Base-by-base conservation (phyloP, 106 monocot genomes). In the Dendrobium catenatum region DNA sequence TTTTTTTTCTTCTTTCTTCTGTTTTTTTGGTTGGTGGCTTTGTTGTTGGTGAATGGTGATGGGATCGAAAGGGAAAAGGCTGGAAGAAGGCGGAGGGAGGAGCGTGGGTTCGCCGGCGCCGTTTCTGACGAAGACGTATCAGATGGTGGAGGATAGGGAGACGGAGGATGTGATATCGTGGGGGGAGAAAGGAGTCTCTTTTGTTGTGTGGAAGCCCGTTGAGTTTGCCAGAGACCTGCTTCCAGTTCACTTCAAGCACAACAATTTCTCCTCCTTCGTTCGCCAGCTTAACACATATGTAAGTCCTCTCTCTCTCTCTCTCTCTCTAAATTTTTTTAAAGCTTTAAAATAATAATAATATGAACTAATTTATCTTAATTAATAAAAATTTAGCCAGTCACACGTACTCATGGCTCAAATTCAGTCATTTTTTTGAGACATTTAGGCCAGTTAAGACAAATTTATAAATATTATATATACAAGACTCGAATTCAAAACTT, bases 271-370 rank as follows among this genome's bases (percentile, higher is more conserved):
- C 73, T 86, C 85, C 78, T 95, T 95, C 77, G 86, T 95, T 75
- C 85, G 95, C 20, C 95, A 95, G 85, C 95, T 95, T 75, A 95
- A 95, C 83, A 95, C 95, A 78, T 95, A 95, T 75, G 95, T 95
- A 77, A 0, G 90, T 22, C 27, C 83, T 0, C 61, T 51, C 7
- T 51, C 24, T 42, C 13, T n/a, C 13, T n/a, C 9, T 26, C 4
- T 49, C 37, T 77, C 64, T 40, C 33, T 27, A 4, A 70, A 13
- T 37, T 22, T 61, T 61, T 3, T 22, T 0, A 22, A 22, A 13
- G 3, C 13, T 3, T 22, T 61, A 61, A 61, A 61, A 61, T 61
- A 7, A 19, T 6, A 61, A n/a, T 61, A n/a, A 61, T 19, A 22
- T 22, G 3, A 4, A n/a, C 10, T 7, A 22, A 51, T 51, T 7